Evolutionary conservation across 305 asterid species (phyloP).

Genomic region (Fraxinus baroniana): DNA sequence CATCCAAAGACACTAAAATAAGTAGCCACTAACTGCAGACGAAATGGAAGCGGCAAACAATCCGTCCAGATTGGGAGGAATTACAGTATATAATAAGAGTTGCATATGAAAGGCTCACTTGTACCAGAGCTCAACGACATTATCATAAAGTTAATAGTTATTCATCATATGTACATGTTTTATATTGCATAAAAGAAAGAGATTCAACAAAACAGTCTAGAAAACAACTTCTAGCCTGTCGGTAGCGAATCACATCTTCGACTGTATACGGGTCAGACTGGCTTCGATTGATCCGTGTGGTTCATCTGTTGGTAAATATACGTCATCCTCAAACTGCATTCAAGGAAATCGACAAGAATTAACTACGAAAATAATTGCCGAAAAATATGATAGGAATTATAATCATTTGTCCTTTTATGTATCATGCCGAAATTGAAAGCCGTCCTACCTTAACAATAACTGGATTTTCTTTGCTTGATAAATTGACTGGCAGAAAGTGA

Average conservation of each 20-base stretch:
- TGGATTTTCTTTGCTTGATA: conserved; percentile 78
- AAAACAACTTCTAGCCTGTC: background rate
- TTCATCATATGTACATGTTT: background rate
- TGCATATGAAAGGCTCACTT: background rate
- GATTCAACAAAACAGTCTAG: background rate
- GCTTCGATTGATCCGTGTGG: background rate
- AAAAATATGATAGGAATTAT: background rate
- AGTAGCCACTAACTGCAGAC: background rate
- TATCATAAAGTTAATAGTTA: background rate
- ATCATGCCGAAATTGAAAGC: background rate
- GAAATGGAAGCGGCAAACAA: background rate
- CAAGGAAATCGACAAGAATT: background rate
- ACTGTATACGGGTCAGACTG: background rate
- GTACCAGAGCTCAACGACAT: background rate
- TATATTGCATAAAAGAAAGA: background rate
- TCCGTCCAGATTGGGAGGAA: background rate
- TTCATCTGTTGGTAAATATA: conserved; percentile 65
- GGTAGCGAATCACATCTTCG: background rate
- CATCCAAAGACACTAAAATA: background rate
- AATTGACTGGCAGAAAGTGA: conserved; percentile 87
- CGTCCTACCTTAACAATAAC: conserved; percentile 68
- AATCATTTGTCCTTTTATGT: background rate
- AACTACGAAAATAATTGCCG: background rate
- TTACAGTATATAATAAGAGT: background rate
- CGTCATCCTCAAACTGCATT: conserved; percentile 85